Percentiles rank a stretch among this genome's conserved stretches.
These are phyloP conservation scores for Prunus mira DNA, from an alignment of 306 rosid genomes.

Conservation along the genomic window DNA sequence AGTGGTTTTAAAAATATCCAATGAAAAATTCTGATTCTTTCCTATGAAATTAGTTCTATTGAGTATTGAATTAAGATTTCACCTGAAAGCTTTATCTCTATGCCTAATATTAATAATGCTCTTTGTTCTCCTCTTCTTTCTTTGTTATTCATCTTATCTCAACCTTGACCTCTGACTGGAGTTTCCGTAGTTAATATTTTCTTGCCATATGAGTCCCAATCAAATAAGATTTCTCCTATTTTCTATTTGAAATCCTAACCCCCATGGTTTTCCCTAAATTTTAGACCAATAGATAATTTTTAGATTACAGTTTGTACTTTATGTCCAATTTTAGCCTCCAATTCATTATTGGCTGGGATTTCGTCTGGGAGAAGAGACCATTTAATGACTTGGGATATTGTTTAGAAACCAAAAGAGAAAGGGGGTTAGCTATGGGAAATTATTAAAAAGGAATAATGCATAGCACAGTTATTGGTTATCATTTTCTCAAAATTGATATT, in stretches of 20 bases:
- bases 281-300: neutral
- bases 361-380: neutral
- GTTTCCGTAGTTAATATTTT: neutral
- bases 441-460: too few relatives aligned
- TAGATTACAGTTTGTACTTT: neutral
- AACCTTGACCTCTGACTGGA: neutral
- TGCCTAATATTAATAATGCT: neutral
- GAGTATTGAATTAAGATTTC: neutral
- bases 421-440: neutral
- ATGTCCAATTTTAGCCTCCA: neutral
- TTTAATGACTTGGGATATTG: neutral
- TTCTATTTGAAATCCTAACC: neutral
- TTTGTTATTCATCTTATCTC: neutral
- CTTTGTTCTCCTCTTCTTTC: neutral
- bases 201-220: neutral
- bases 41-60: neutral
- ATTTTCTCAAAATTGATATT: neutral
- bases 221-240: too few relatives aligned
- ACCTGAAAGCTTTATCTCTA: neutral
- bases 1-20: neutral
- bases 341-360: neutral
- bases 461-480: neutral
- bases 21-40: neutral
- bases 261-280: neutral
- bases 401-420: neutral